These are phyloP conservation scores for Stagonosporopsis tanaceti DNA, from an alignment of 2,329 filamentous ascomycete genomes.

Conservation along the genomic window DNA sequence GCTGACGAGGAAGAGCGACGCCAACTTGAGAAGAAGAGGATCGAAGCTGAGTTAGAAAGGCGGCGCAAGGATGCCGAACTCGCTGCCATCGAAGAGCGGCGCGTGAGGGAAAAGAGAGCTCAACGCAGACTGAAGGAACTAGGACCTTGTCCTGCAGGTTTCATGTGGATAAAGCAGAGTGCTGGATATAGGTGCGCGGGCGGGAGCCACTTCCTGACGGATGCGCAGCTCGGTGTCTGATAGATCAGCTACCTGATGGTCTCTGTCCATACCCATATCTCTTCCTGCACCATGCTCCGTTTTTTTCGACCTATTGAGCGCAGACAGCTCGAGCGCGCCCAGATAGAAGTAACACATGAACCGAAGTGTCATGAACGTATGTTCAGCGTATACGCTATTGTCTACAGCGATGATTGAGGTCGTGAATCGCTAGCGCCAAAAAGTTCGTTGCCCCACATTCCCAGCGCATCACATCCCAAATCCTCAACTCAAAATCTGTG, in stretches of 20 bases:
- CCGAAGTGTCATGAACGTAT: not conserved
- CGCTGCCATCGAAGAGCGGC: slow-evolving; percentile 51
- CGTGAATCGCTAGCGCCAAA: slow-evolving; percentile 8
- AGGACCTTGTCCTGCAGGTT: slow-evolving; percentile 67
- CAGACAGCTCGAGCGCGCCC: no score
- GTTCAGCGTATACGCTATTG: not conserved
- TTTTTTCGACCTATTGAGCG: no score
- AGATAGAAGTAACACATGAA: no score
- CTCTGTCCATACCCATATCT: no score
- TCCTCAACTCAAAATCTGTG: slow-evolving; percentile 14
- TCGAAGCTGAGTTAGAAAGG: slow-evolving; percentile 31
- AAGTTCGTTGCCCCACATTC: slow-evolving; percentile 13
- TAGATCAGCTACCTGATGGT: no score
- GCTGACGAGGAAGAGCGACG: slow-evolving; percentile 36
- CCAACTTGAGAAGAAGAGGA: slow-evolving; percentile 26
- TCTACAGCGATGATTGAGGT: not conserved
- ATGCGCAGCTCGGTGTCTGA: not conserved
- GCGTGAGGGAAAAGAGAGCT: slow-evolving; percentile 50
- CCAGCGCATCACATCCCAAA: slow-evolving; percentile 9
- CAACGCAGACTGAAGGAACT: slow-evolving; percentile 60
- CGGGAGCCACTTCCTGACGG: slow-evolving; percentile 57
- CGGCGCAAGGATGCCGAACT: slow-evolving; percentile 41
- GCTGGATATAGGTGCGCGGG: slow-evolving; percentile 70
- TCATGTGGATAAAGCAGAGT: slow-evolving; percentile 66
- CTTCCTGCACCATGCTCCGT: no score